Conservation (phyloP, 164 flowering plant genomes). For the Tetrastigma voinierianum region DNA sequence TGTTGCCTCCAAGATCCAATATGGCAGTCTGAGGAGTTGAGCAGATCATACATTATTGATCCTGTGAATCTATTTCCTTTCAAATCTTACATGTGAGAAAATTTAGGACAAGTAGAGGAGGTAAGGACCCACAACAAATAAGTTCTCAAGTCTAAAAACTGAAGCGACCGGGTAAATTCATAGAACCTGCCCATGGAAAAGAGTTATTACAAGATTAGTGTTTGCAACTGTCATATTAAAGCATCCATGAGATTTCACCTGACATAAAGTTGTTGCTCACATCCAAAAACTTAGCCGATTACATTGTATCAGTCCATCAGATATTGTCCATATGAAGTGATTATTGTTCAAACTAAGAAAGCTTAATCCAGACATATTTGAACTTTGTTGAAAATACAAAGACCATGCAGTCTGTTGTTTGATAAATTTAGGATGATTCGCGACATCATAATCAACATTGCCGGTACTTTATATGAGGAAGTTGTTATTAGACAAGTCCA, state of each 20-base stretch:
- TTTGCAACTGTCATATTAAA: neutral
- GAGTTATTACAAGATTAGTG: neutral
- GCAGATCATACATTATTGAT: neutral
- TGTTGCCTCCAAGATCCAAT: conserved; percentile 1
- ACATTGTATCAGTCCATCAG: too few species aligned
- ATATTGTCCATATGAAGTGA: too few species aligned
- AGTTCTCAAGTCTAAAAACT: neutral
- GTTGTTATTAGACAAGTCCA: neutral
- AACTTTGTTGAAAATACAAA: too few species aligned
- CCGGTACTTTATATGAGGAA: neutral
- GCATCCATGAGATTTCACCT: too few species aligned
- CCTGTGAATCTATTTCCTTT: neutral
- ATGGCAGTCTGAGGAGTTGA: neutral
- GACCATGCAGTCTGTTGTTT: too few species aligned
- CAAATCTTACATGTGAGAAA: neutral
- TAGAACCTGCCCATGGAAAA: neutral
- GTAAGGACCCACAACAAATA: neutral
- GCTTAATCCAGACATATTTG: too few species aligned
- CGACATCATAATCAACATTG: neutral
- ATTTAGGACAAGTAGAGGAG: neutral
- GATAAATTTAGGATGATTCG: too few species aligned
- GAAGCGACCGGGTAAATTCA: neutral
- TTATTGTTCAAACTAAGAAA: too few species aligned
- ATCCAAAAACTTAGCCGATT: too few species aligned
- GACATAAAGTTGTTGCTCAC: too few species aligned